A percentile compares a stretch with the other conserved stretches of the same genome.
phyloP scores from a whole-genome alignment of 331 rosid species.

The Stylosanthes scabra region DNA sequence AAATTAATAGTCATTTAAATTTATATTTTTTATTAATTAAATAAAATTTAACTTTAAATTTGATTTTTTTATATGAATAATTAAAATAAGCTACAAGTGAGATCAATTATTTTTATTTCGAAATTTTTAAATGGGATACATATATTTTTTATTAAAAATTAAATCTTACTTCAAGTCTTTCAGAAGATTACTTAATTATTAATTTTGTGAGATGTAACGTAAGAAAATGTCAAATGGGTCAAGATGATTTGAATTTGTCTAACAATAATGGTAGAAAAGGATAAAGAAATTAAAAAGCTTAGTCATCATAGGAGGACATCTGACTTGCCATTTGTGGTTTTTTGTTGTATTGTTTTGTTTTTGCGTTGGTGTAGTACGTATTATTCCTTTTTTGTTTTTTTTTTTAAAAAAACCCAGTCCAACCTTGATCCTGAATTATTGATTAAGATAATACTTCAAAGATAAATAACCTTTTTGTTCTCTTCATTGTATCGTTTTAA shows the following conservation, averaged over 20 bases:
- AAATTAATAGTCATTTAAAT: neutral
- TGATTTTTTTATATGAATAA: no score
- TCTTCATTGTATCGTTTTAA: constrained; percentile 9
- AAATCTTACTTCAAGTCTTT: neutral
- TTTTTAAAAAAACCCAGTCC: neutral
- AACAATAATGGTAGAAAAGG: neutral
- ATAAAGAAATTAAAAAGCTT: neutral
- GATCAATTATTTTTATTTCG: no score
- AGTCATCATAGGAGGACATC: constrained; percentile 4
- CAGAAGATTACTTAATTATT: neutral
- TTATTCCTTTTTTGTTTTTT: neutral
- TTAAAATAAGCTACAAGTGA: no score
- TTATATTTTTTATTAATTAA: no score
- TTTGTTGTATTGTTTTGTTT: neutral
- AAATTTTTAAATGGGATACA: no score
- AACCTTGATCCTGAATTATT: neutral
- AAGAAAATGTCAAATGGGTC: neutral
- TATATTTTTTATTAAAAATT: no score
- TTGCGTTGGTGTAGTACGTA: neutral
- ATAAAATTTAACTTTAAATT: no score
- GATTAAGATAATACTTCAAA: neutral
- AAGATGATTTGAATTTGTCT: neutral
- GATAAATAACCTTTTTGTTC: neutral
- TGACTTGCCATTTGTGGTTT: neutral
- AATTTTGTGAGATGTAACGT: neutral